These are phyloP conservation scores for Gossypium schwendimanii DNA, from an alignment of 441 rosid genomes.

Conservation along the genomic window DNA sequence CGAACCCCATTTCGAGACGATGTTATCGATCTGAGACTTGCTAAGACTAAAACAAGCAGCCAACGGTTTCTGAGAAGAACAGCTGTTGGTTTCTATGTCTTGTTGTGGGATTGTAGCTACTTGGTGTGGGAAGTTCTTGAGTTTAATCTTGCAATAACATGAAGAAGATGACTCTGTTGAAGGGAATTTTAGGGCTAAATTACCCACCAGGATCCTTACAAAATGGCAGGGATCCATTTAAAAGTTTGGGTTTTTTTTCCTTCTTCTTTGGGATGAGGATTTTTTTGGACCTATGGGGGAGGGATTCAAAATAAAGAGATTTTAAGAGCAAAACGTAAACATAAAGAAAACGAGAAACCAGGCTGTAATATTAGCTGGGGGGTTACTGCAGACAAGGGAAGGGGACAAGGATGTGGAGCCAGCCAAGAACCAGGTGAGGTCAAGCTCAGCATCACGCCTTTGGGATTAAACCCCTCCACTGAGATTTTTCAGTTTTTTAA, in stretches of 20 bases:
- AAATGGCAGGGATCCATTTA: constrained; percentile 71
- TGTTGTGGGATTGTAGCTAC: constrained; percentile 24
- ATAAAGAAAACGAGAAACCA: constrained; percentile 20
- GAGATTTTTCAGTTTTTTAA: not conserved
- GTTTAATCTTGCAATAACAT: constrained; percentile 42
- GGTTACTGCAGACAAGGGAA: constrained; percentile 12
- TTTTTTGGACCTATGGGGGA: not conserved
- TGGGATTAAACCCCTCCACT: not conserved
- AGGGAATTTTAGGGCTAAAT: constrained; percentile 43
- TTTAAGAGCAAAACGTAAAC: constrained; percentile 5
- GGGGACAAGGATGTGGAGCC: constrained; percentile 4
- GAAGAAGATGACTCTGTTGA: constrained; percentile 20
- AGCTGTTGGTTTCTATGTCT: constrained; percentile 6
- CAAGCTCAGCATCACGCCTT: constrained; percentile 6
- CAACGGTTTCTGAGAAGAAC: constrained; percentile 20
- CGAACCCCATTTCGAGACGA: constrained; percentile 9
- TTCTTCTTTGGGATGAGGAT: not conserved
- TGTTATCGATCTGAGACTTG: constrained; percentile 31
- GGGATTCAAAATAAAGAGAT: not conserved
- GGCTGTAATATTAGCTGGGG: constrained; percentile 74
- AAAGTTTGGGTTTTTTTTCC: not conserved
- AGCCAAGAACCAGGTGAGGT: constrained; percentile 17
- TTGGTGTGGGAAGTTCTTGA: constrained; percentile 32
- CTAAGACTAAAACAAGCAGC: constrained; percentile 49
- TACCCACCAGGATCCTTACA: constrained; percentile 51